Conservation (phyloP, 257 asterid species). For the Knoxia roxburghii region DNA sequence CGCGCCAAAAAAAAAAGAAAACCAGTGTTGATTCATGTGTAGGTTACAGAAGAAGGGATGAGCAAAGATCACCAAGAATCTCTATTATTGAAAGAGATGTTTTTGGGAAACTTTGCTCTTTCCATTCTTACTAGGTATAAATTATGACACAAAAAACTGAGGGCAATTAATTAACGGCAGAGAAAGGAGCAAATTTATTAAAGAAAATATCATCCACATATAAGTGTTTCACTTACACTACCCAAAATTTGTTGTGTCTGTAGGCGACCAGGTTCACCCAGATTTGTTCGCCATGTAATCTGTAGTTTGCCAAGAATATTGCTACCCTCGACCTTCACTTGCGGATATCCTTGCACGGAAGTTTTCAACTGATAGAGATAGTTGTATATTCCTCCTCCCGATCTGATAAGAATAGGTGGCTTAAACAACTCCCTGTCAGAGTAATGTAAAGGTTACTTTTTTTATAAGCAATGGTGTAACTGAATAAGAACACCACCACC, state of each 20-base stretch:
- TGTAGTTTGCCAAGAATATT: constrained; percentile 92
- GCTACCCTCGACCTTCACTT: constrained; percentile 71
- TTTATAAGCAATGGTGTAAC: constrained; percentile 5
- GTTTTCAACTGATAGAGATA: constrained; percentile 78
- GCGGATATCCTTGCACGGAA: constrained; percentile 55
- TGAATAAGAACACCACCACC: not conserved
- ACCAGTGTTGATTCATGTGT: not conserved
- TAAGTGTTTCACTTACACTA: constrained; percentile 53
- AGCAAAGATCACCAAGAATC: not conserved
- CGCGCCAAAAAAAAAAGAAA: too few relatives aligned
- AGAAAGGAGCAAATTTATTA: not conserved
- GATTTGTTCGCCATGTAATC: constrained; percentile 97
- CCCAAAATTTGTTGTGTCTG: constrained; percentile 97
- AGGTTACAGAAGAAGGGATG: not conserved
- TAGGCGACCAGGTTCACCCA: constrained; percentile 99
- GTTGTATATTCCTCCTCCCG: constrained; percentile 88
- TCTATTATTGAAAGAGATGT: not conserved
- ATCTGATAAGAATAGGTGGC: constrained; percentile 76
- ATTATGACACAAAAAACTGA: not conserved
- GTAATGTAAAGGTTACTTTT: constrained; percentile 13
- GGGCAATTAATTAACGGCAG: not conserved
- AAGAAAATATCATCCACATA: too few relatives aligned
- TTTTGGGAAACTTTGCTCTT: not conserved
- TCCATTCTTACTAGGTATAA: constrained; percentile 2
- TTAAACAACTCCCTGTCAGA: constrained; percentile 57